Conservation (phyloP, 495 filamentous ascomycete genomes). For the Penicillium antarcticum region DNA sequence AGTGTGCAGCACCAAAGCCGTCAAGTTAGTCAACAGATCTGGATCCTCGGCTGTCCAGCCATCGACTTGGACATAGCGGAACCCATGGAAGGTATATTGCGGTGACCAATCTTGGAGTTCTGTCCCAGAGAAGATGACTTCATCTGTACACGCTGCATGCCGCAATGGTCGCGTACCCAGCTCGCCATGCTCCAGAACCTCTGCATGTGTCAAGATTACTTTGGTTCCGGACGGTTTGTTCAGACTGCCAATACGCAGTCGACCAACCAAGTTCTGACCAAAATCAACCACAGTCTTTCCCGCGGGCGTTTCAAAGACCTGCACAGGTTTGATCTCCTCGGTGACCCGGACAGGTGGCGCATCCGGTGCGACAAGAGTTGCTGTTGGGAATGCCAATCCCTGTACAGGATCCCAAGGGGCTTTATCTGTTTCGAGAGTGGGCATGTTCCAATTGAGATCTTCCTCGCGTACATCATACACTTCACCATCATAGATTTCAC, state of each 20-base stretch:
- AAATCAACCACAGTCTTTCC: too few relatives aligned
- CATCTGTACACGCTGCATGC: constrained; percentile 36
- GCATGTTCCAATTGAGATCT: constrained; percentile 5
- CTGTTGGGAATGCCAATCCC: constrained; percentile 18
- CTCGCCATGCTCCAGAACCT: constrained; percentile 37
- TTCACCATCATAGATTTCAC: constrained; percentile 53
- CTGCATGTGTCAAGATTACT: too few relatives aligned
- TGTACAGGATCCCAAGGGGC: background rate
- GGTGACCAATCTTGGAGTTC: constrained; percentile 23
- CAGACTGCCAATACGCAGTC: too few relatives aligned
- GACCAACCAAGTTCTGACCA: too few relatives aligned
- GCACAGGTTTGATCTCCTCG: too few relatives aligned
- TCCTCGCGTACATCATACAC: constrained; percentile 35
- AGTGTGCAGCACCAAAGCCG: constrained; percentile 46
- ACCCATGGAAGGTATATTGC: constrained; percentile 55
- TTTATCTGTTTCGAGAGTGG: background rate
- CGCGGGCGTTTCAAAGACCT: too few relatives aligned
- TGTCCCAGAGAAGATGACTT: constrained; percentile 18
- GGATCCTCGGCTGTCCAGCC: constrained; percentile 32
- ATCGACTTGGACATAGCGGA: constrained; percentile 50
- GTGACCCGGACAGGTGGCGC: too few relatives aligned
- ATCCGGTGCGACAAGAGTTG: too few relatives aligned
- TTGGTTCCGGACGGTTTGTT: too few relatives aligned
- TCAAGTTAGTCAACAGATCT: constrained; percentile 12
- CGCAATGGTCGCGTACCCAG: constrained; percentile 44